Conservation (phyloP, 768 basidiomycete species). For the Leccinum truebloodii region DNA sequence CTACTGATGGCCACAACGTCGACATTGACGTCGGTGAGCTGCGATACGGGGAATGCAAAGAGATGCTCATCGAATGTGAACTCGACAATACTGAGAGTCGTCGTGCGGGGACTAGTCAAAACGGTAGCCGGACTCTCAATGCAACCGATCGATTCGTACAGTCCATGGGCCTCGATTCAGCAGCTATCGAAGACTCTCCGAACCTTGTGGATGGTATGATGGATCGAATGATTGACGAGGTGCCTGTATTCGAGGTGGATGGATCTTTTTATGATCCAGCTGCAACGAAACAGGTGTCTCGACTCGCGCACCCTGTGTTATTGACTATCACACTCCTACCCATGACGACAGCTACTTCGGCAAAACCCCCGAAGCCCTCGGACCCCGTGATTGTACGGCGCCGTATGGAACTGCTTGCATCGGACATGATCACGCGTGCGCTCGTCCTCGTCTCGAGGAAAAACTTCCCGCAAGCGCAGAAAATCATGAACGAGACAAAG, state of each 20-base stretch:
- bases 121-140: conserved; percentile 46
- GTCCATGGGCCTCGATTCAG: conserved; percentile 77
- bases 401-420: conserved; percentile 94
- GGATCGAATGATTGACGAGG: conserved; percentile 97
- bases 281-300: conserved; percentile 78
- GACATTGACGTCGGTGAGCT: conserved; percentile 95
- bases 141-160: conserved; percentile 91
- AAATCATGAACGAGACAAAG: conserved; percentile 88
- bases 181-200: conserved; percentile 65
- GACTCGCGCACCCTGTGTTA: conserved; percentile 91
- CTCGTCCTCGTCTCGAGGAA: conserved; percentile 90
- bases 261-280: conserved; percentile 94
- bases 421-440: conserved; percentile 96
- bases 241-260: conserved; percentile 94
- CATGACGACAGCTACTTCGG: conserved; percentile 33
- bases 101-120: conserved; percentile 14
- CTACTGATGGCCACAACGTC: conserved; percentile 91
- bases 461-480: conserved; percentile 88
- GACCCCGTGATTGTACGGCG: conserved; percentile 91
- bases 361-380: conserved; percentile 47
- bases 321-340: conserved; percentile 92
- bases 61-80: conserved; percentile 93
- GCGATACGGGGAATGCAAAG: conserved; percentile 94
- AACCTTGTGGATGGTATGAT: conserved; percentile 90
- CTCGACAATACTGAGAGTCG: conserved; percentile 70